Evolutionary conservation across 2,329 filamentous ascomycete genomes (phyloP), one percentile per base, ranked within the genome.

Genomic region (Neopestalotiopsis rosae): DNA sequence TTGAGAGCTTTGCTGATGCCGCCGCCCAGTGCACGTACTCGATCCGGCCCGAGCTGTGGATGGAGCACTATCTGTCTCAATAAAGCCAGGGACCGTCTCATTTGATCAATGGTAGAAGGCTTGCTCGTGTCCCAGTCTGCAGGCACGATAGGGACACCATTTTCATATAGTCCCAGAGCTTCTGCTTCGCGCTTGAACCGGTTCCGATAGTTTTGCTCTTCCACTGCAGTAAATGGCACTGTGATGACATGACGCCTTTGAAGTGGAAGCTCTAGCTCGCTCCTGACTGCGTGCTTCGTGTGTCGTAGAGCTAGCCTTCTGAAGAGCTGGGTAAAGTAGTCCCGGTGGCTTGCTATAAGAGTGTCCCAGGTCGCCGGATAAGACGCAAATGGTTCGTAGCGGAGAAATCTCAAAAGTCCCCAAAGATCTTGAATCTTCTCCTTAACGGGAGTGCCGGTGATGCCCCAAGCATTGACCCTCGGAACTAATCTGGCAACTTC

Each of bases 221-320:
- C 96, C 12, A 98, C 89, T 0, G 93, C 89, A 0, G 92, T 96
- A 75, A 98, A 97, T 0, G 96, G 94, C 78, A 97, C 90, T 1
- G 92, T 96, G 69, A 98, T 93, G 12, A 97, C 91, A 71, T 94
- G 91, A 10, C 96, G 90, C 75, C 92, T 95, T 76, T 99, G 96
- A 0, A 89, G 85, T 10, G 96, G 96, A 12, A 99, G 80, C 1
- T 85, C 84, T 49, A 98, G 86, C 75, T 99, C 95, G 69, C 92
- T 86, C 49, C 94, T 88, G 9, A 98, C 90, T 30, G 89, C 85
- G 30, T 91, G 89, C 79, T 98, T 99, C 2, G 91, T 97, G 77
- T 99, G 95, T 1, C 96, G 90, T 65, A 98, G 81, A 3, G 94
- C 88, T 57, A 98, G 89, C 1, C 81, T 84, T 20, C 87, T 85